Conservation (phyloP, 179 eudicot species). For the Silene noctiflora region DNA sequence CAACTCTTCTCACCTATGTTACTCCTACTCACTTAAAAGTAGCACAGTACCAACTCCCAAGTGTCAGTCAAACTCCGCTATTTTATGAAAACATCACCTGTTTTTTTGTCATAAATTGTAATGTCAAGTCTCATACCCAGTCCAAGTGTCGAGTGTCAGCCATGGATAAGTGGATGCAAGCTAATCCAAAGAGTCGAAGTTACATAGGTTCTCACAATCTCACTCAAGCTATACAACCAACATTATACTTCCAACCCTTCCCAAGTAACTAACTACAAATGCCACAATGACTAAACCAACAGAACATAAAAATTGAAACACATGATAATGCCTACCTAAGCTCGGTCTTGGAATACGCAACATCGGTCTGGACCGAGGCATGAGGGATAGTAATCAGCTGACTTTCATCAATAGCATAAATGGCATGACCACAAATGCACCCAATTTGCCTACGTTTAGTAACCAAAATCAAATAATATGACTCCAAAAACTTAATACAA, state of each 20-base stretch:
- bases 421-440: constrained; percentile 91
- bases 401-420: constrained; percentile 82
- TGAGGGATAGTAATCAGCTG: constrained; percentile 87
- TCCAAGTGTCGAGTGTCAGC: not conserved
- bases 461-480: constrained; percentile 78
- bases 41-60: no score
- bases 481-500: constrained; percentile 88
- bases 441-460: constrained; percentile 89
- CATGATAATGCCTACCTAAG: constrained; percentile 49
- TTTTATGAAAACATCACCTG: no score
- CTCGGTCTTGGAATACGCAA: constrained; percentile 90
- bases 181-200: not conserved
- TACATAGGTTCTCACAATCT: not conserved
- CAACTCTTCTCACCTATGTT: not conserved
- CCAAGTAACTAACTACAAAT: not conserved
- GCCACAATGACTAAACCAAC: not conserved
- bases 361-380: constrained; percentile 75
- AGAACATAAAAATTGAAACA: not conserved
- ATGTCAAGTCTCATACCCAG: no score
- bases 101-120: no score
- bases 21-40: no score
- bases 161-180: not conserved
- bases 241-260: not conserved
- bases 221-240: not conserved
- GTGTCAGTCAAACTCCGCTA: no score